phyloP scores from a whole-genome alignment of 2,329 filamentous ascomycete species.

The Exserohilum rostratum region DNA sequence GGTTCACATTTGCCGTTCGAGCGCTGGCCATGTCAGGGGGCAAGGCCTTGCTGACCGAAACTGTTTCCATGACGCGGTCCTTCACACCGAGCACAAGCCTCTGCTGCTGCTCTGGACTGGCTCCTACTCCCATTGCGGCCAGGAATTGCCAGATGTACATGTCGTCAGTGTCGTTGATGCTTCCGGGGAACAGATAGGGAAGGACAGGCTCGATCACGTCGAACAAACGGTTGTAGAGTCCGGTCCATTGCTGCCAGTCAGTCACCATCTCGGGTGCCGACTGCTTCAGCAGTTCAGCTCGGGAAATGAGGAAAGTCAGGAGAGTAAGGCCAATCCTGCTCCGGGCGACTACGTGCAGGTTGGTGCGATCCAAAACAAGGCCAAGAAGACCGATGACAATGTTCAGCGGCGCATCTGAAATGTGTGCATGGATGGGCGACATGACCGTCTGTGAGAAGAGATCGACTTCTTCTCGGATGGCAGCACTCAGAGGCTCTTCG shows the following conservation, averaged over 20 bases:
- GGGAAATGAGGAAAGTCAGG: constrained; percentile 91
- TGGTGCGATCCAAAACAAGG: constrained; percentile 79
- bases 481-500: constrained; percentile 70
- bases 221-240: constrained; percentile 85
- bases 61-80: constrained; percentile 96
- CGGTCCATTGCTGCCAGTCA: constrained; percentile 77
- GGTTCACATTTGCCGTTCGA: constrained; percentile 88
- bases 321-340: constrained; percentile 89
- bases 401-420: constrained; percentile 87
- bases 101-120: constrained; percentile 93
- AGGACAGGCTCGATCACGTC: constrained; percentile 83
- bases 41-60: constrained; percentile 84
- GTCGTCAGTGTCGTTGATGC: constrained; percentile 88
- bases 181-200: constrained; percentile 85
- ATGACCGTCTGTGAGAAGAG: constrained; percentile 88
- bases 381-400: constrained; percentile 91
- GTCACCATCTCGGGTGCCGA: constrained; percentile 69
- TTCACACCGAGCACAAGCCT: constrained; percentile 93
- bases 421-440: constrained; percentile 85
- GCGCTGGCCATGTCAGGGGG: constrained; percentile 84
- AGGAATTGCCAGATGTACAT: constrained; percentile 98
- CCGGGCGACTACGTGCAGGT: constrained; percentile 81
- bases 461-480: constrained; percentile 88
- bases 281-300: constrained; percentile 91
- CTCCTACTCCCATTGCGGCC: constrained; percentile 91